phyloP scores from a whole-genome alignment of 1,284 basidiomycete species.

The Cutaneotrichosporon curvatum region DNA sequence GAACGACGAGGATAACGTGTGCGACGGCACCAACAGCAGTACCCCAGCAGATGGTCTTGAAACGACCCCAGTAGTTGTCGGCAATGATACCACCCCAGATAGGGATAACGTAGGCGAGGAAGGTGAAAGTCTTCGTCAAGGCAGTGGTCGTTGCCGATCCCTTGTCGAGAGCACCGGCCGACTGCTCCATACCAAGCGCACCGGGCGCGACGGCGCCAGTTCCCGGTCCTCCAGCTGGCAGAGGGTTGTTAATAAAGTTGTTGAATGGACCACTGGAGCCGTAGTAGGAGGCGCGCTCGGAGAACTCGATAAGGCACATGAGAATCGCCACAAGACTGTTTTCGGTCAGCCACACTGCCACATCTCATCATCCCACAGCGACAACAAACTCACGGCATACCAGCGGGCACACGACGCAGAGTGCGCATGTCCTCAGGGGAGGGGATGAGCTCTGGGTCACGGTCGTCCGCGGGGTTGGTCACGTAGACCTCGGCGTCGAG shows the following conservation, averaged over 20 bases:
- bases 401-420: conserved; percentile 10
- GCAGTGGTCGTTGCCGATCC: conserved; percentile 30
- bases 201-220: conserved; percentile 66
- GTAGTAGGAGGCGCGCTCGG: conserved; percentile 34
- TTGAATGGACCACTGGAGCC: conserved; percentile 16
- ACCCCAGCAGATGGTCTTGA: conserved; percentile 59
- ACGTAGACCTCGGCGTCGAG: not conserved
- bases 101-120: conserved; percentile 30
- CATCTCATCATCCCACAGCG: too few relatives aligned
- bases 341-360: not conserved
- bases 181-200: conserved; percentile 52
- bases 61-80: conserved; percentile 57
- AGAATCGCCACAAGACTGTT: conserved; percentile 5
- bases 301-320: conserved; percentile 44
- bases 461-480: conserved; percentile 2
- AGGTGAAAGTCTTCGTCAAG: conserved; percentile 31
- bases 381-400: conserved; percentile 6
- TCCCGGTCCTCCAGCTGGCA: conserved; percentile 56
- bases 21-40: conserved; percentile 34
- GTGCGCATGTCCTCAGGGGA: conserved; percentile 10
- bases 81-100: conserved; percentile 55
- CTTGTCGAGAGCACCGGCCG: conserved; percentile 53
- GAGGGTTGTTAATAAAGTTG: conserved; percentile 40
- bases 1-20: conserved; percentile 39
- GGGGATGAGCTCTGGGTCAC: conserved; percentile 8